Conservation (phyloP, 202 grass and related monocot species). For the Cymbopogon flexuosus region DNA sequence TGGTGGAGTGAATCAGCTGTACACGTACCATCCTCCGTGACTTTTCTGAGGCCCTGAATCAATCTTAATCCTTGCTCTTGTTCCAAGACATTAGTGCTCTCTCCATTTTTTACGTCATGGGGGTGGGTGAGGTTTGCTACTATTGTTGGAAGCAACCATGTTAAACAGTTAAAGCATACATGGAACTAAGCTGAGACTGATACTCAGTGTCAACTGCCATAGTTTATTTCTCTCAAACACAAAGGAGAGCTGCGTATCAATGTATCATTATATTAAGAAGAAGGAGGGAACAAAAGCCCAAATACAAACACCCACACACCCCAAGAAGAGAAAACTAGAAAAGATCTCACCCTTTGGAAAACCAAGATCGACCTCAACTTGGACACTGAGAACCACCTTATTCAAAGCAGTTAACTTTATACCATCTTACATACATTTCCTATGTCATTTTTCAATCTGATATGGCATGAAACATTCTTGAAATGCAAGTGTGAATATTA, state of each 20-base stretch:
- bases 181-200: neutral
- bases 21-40: neutral
- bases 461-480: neutral
- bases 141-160: neutral
- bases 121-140: too few species aligned
- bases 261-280: neutral
- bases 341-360: neutral
- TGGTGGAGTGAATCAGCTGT: neutral
- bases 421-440: neutral
- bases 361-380: neutral
- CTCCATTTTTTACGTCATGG: neutral
- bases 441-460: constrained; percentile 16
- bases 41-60: neutral
- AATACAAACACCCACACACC: neutral
- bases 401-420: neutral
- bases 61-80: neutral
- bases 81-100: neutral
- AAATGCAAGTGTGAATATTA: constrained; percentile 5
- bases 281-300: neutral
- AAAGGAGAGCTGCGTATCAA: neutral
- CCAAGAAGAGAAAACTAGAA: neutral
- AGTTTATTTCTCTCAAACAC: neutral
- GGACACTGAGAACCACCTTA: neutral
- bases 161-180: constrained; percentile 6
- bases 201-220: neutral